Evolutionary conservation across 129 eudicot species (phyloP), one percentile per base, ranked within the genome.

Genomic region (Apium graveolens): DNA sequence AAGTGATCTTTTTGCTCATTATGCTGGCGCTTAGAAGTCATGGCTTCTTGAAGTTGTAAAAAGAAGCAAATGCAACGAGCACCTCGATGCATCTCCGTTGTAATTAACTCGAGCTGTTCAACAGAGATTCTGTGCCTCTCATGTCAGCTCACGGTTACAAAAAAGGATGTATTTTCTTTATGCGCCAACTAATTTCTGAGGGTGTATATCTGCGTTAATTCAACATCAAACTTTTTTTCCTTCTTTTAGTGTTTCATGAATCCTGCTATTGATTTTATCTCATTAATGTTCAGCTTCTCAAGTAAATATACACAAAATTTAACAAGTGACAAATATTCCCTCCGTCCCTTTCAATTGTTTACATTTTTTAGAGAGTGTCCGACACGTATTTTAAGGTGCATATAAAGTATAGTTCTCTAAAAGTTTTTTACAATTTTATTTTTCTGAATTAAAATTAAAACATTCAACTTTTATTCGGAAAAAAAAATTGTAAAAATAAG

Each of bases 11-110:
- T 87, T 91, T 45, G 82, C 81, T 65, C 91, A 87, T 72, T 88
- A 88, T 83, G 86, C 69, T 55, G 91, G 82, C 26, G 92, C 93
- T 5, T 88, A 91, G 88, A 38, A 88, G 60, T 80, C 84, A 45
- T 91, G 93, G 90, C 73, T 76, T 83, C 89, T 51, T 70, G 86
- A 90, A 84, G 90, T 85, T 70, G 86, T 2, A 81, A 87, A 11
- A 84, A 83, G 83, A 84, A 84, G 80, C 80, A 76, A 78, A 76
- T 69, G 68, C 60, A 80, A 39, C 78, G 81, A 14, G 83, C 73
- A 57, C 79, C 81, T 31, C 79, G 76, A 84, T 75, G 65, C 44
- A 72, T 35, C 45, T 35, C 79, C 45, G 1, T 24, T 71, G 5
- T 32, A 24, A 71, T 71, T 41, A 4, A 71, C 34, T 7, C 11